Percentiles rank a stretch among this genome's conserved stretches.
Conservation (phyloP, 257 asterid genomes). For the Verbascum thapsus region DNA sequence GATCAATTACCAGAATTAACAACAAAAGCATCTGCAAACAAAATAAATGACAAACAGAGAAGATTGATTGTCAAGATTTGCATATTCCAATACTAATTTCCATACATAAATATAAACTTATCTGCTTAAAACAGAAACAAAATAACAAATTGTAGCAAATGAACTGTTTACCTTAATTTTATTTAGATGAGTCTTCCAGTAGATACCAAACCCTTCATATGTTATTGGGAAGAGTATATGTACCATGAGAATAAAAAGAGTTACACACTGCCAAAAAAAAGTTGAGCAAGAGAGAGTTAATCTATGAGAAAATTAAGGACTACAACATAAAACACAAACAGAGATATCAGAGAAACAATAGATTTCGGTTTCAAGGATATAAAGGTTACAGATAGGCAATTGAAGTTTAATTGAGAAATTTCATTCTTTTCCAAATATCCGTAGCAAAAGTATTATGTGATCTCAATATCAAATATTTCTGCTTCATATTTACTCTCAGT, state of each 20-base stretch:
- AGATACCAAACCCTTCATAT: conserved; percentile 74
- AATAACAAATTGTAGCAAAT: conserved; percentile 14
- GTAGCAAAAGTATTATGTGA: not conserved
- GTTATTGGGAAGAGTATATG: conserved; percentile 74
- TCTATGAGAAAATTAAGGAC: conserved; percentile 6
- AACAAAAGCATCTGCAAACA: conserved; percentile 65
- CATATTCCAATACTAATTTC: conserved; percentile 4
- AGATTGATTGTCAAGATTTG: conserved; percentile 6
- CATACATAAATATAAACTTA: conserved; percentile 15
- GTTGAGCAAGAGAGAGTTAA: conserved; percentile 24
- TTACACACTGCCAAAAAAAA: conserved; percentile 56
- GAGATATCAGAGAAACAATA: conserved; percentile 17
- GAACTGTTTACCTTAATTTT: conserved; percentile 66
- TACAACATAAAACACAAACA: conserved; percentile 20
- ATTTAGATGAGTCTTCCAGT: conserved; percentile 70
- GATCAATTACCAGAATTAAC: conserved; percentile 65
- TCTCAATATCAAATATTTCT: not conserved
- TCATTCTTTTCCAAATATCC: not conserved
- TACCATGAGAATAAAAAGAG: conserved; percentile 66
- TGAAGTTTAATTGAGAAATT: conserved; percentile 16
- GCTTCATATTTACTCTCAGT: not conserved
- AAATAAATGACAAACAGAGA: not conserved
- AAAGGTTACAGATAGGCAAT: conserved; percentile 3
- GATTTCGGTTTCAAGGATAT: not conserved
- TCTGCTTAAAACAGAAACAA: conserved; percentile 18